These are phyloP conservation scores for Monosiga brevicollis DNA, from an alignment of 78 protist genomes.

Conservation along the genomic window DNA sequence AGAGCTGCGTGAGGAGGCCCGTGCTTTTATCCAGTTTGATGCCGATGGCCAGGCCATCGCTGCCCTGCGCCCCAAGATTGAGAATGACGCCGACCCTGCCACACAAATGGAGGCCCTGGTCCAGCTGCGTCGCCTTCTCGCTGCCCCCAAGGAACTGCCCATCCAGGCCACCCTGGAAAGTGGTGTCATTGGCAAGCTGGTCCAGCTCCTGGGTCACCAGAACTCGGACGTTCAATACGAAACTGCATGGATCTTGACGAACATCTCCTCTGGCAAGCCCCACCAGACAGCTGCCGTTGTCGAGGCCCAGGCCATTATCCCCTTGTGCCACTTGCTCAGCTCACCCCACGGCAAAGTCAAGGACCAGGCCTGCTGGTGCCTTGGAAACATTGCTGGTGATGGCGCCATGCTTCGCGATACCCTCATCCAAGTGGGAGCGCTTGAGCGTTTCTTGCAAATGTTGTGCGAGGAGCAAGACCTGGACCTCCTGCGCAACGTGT, in stretches of 20 bases:
- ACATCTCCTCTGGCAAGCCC: neutral
- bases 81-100: neutral
- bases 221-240: neutral
- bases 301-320: neutral
- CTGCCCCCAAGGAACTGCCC: neutral
- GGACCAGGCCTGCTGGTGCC: neutral
- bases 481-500: neutral
- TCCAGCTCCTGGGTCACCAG: neutral
- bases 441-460: neutral
- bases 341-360: neutral
- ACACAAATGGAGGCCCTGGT: neutral
- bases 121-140: neutral
- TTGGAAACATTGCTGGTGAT: neutral
- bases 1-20: too few relatives aligned
- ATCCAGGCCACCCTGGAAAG: neutral
- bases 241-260: neutral
- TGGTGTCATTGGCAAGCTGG: neutral
- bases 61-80: neutral
- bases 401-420: neutral
- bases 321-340: neutral
- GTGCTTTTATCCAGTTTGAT: too few relatives aligned
- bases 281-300: neutral
- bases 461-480: neutral
- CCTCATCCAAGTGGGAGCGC: neutral
- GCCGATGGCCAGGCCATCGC: neutral